These are phyloP conservation scores for Sisymbrium altissimum DNA, from an alignment of 345 rosid species.

Conservation along the genomic window DNA sequence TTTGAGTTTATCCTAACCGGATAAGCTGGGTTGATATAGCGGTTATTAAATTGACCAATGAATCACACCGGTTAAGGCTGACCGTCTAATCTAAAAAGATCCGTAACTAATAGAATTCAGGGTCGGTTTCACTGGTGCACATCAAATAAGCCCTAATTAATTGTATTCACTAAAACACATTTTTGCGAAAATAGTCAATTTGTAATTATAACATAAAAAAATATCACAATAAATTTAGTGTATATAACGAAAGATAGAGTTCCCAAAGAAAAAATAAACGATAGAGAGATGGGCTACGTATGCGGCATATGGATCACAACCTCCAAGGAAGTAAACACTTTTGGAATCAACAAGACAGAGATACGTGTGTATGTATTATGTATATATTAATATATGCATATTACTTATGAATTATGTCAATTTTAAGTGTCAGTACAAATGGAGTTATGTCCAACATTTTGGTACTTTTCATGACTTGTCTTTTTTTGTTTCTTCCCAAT, in stretches of 20 bases:
- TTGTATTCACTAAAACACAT: background rate
- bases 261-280: constrained; percentile 24
- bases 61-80: background rate
- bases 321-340: constrained; percentile 29
- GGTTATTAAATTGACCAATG: background rate
- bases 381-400: too few species aligned
- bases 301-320: constrained; percentile 37
- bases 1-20: background rate
- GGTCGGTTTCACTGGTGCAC: constrained; percentile 6
- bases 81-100: background rate
- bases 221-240: background rate
- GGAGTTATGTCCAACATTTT: constrained; percentile 36
- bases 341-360: constrained; percentile 30
- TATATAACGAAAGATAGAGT: constrained; percentile 3
- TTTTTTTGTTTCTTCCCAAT: constrained; percentile 28
- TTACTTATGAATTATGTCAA: constrained; percentile 15
- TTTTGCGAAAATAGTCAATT: background rate
- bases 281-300: constrained; percentile 37
- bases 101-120: background rate
- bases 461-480: constrained; percentile 38
- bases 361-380: background rate
- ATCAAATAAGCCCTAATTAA: constrained; percentile 17
- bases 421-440: constrained; percentile 27
- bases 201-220: background rate
- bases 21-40: background rate